Base-by-base conservation (phyloP, 1,139 yeast genomes). In the Nakaseomyces delphensis region DNA sequence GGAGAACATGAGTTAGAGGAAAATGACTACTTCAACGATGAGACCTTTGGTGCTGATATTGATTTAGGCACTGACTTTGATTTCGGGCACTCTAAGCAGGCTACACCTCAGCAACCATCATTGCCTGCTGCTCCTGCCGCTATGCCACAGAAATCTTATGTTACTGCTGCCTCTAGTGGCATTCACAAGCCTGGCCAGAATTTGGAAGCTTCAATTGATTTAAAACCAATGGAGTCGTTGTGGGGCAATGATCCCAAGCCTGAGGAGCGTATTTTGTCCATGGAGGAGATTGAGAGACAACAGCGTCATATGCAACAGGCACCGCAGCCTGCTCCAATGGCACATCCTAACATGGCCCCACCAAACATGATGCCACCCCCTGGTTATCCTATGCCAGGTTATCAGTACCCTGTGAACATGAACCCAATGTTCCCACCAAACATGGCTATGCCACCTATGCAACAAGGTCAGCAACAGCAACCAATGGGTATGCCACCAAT, bases 11-110 rank as follows among this genome's bases (percentile, higher is more conserved):
- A 76, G 39, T 73, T 72, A 37, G 93, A 83, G 50, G 79, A 76
- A 28, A 87, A 81, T 46, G 96, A 87, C 60, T 87, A 80, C 42
- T 70, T 85, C 55, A 89, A 89, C 59, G 83, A 79, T 48, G 95
- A 85, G 57, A 89, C 97, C 1, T 89, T 89, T 66, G 96, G 96
- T 38, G 71, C 67, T 39, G 70, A 65, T 43, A 67, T 72, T 7
- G 72, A 70, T 6, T 64, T 81, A 39, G 82, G 86, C 40, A 75
- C 77, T 47, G 91, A 85, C 57, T 86, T 84, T 59, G 79, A 79
- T 61, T 86, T 87, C 62, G 84, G 84, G 10, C 60, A 59, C 42
- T 53, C 51, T 16, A 38, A n/a, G 27, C 31, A 18, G 42, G 29
- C 38, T 40, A 23, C 40, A 39, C 48, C 6, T 25, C 47, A 27